phyloP scores from a whole-genome alignment of 352 stramenopile genomes.

The Blastocystis sp. region DNA sequence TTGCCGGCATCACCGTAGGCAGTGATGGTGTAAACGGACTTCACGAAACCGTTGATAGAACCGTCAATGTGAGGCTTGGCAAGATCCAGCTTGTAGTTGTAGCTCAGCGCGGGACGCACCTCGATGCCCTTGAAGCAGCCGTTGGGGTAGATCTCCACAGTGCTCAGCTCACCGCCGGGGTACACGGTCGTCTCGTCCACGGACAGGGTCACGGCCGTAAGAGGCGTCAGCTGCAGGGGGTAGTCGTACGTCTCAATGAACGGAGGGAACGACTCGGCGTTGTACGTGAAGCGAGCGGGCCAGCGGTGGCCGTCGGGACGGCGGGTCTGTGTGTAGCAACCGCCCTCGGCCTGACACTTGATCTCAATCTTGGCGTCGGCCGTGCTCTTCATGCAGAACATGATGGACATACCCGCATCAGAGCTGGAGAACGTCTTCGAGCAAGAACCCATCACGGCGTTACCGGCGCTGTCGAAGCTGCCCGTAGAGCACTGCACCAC shows the following conservation, averaged over 20 bases:
- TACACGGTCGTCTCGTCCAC: slow-evolving; percentile 4
- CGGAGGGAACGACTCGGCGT: neutral
- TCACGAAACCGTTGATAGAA: slow-evolving; percentile 15
- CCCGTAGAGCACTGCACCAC: neutral
- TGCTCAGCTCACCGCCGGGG: neutral
- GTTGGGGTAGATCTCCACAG: slow-evolving; percentile 23
- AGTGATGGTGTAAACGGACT: slow-evolving; percentile 22
- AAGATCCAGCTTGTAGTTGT: slow-evolving; percentile 7
- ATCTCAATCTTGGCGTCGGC: slow-evolving; percentile 6
- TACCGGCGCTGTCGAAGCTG: neutral
- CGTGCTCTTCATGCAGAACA: neutral
- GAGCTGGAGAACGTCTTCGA: too few relatives aligned
- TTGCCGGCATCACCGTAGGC: slow-evolving; percentile 18
- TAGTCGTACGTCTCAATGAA: neutral
- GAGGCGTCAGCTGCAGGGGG: slow-evolving; percentile 5
- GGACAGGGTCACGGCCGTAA: slow-evolving; percentile 10
- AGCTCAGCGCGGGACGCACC: neutral
- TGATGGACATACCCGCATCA: neutral
- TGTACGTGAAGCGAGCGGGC: slow-evolving; percentile 8
- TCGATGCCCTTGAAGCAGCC: slow-evolving; percentile 42
- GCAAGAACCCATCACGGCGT: slow-evolving; percentile 11
- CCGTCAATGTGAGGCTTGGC: neutral
- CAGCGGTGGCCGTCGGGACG: slow-evolving; percentile 8
- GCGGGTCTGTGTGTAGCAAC: neutral
- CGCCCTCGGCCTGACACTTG: neutral